phyloP scores from a whole-genome alignment of 2,329 filamentous ascomycete genomes.

The Cercospora zeina region DNA sequence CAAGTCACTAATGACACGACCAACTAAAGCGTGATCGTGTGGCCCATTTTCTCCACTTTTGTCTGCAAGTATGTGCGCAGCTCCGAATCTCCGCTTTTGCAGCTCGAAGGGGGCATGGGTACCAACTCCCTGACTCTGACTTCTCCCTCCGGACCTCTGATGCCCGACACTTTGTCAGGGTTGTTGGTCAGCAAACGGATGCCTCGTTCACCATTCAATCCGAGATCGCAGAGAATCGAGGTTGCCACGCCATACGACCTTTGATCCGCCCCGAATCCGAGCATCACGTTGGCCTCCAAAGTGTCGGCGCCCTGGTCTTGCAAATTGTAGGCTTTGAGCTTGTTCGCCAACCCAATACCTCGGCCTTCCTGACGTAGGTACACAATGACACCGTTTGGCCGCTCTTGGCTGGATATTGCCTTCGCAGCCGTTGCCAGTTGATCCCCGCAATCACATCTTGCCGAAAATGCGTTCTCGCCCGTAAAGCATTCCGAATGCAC shows the following conservation, averaged over 20 bases:
- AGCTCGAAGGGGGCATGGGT: slow-evolving; percentile 61
- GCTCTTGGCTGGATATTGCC: slow-evolving; percentile 64
- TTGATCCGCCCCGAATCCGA: slow-evolving; percentile 91
- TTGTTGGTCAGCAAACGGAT: slow-evolving; percentile 92
- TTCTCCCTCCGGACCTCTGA: slow-evolving; percentile 87
- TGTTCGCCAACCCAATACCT: slow-evolving; percentile 90
- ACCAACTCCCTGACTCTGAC: slow-evolving; percentile 85
- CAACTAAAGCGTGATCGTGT: too few species aligned
- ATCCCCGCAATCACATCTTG: slow-evolving; percentile 95
- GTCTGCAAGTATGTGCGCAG: too few species aligned
- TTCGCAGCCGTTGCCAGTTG: slow-evolving; percentile 95
- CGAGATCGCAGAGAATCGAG: slow-evolving; percentile 86
- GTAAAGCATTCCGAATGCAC: slow-evolving; percentile 99
- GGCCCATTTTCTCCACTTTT: too few species aligned
- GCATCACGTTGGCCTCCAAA: slow-evolving; percentile 87
- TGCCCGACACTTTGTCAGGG: slow-evolving; percentile 90
- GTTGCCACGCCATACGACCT: slow-evolving; percentile 95
- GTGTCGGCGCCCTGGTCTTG: slow-evolving; percentile 96
- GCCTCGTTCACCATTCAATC: slow-evolving; percentile 65
- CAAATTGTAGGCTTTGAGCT: slow-evolving; percentile 96
- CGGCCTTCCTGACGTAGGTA: slow-evolving; percentile 95
- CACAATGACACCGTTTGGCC: slow-evolving; percentile 72
- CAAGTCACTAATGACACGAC: too few species aligned
- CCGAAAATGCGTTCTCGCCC: slow-evolving; percentile 96
- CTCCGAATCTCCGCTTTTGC: too few species aligned